A percentile compares a stretch with the other conserved stretches of the same genome.
These are phyloP conservation scores for Actinomucor elegans DNA, from an alignment of 371 early-diverging fungal genomes.

Conservation along the genomic window DNA sequence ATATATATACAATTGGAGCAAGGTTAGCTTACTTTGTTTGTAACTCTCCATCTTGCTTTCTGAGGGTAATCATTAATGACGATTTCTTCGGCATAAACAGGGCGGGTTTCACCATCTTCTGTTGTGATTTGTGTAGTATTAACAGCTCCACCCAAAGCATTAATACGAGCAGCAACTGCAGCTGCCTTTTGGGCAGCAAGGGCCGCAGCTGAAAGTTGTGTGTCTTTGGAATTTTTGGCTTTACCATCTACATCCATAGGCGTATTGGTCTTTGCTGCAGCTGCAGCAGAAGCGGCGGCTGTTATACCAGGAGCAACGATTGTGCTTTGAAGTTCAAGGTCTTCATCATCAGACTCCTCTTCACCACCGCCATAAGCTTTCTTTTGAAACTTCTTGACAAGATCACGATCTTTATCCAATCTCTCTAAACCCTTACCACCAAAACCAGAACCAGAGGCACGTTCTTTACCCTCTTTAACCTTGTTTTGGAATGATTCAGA, in stretches of 20 bases:
- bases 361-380: conserved; percentile 79
- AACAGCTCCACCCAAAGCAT: conserved; percentile 35
- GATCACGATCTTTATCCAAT: conserved; percentile 90
- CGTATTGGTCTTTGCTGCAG: conserved; percentile 42
- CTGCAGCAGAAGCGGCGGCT: conserved; percentile 45
- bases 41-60: conserved; percentile 95
- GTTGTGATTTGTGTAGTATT: conserved; percentile 17
- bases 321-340: conserved; percentile 52
- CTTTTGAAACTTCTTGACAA: conserved; percentile 90
- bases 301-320: conserved; percentile 28
- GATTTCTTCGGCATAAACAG: conserved; percentile 80
- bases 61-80: conserved; percentile 97
- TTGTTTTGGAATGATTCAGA: conserved; percentile 85
- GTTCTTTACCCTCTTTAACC: conserved; percentile 86
- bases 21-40: conserved; percentile 73
- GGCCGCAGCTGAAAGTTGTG: conserved; percentile 46
- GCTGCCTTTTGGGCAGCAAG: conserved; percentile 51
- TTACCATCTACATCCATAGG: conserved; percentile 37
- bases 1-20: not conserved
- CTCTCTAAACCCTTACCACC: conserved; percentile 97
- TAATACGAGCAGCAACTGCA: conserved; percentile 47
- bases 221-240: conserved; percentile 37
- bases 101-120: conserved; percentile 31
- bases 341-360: conserved; percentile 73
- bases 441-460: conserved; percentile 85